Conservation (phyloP, 2,329 filamentous ascomycete genomes). For the Neocucurbitaria cava region DNA sequence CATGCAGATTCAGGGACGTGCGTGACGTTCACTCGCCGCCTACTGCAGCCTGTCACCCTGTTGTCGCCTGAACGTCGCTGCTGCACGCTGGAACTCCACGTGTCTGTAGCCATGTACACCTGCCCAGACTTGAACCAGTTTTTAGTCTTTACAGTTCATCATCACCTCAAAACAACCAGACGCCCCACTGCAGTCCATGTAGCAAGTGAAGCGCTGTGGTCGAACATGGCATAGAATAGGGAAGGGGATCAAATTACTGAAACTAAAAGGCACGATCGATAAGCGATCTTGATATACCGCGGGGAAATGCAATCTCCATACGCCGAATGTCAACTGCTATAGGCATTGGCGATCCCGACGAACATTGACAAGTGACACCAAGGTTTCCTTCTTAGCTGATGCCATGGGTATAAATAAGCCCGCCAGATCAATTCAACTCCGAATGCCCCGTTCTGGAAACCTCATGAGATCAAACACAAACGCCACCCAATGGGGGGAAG, state of each 20-base stretch:
- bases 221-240: neutral
- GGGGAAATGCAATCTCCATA: neutral
- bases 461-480: slow-evolving; percentile 10
- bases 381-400: neutral
- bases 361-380: slow-evolving; percentile 11
- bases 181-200: neutral
- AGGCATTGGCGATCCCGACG: neutral
- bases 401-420: slow-evolving; percentile 20
- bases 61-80: neutral
- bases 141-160: neutral
- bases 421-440: slow-evolving; percentile 7
- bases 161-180: neutral
- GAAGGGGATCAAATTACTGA: neutral
- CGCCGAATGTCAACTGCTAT: neutral
- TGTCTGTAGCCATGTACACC: neutral
- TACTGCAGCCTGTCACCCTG: neutral
- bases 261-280: neutral
- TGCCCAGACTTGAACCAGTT: neutral
- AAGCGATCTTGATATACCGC: slow-evolving; percentile 1
- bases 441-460: slow-evolving; percentile 1
- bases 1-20: slow-evolving; percentile 17
- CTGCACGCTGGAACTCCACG: neutral
- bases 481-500: slow-evolving; percentile 24
- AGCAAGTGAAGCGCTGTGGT: neutral
- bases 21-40: slow-evolving; percentile 15